A percentile compares a stretch with the other conserved stretches of the same genome.
These are phyloP conservation scores for Plantago major DNA, from an alignment of 257 asterid species.

Conservation along the genomic window DNA sequence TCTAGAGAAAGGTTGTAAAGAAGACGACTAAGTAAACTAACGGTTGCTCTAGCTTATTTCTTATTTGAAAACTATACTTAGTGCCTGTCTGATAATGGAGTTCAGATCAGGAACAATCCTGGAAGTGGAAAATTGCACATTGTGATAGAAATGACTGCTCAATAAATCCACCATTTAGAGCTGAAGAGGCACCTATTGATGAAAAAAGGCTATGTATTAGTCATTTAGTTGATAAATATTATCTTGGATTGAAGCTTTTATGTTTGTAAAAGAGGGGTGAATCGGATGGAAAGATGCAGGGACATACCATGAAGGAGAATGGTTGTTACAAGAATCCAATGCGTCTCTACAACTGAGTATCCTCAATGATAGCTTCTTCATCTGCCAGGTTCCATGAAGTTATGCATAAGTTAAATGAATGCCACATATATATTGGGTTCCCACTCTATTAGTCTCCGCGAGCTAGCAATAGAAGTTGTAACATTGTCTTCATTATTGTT, in stretches of 20 bases:
- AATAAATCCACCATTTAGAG: slow-evolving; percentile 37
- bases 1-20: slow-evolving; percentile 17
- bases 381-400: slow-evolving; percentile 67
- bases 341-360: slow-evolving; percentile 43
- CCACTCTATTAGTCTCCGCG: slow-evolving; percentile 23
- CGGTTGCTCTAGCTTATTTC: slow-evolving; percentile 15
- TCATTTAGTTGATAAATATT: slow-evolving; percentile 14
- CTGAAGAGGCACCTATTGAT: slow-evolving; percentile 34
- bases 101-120: slow-evolving; percentile 2
- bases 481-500: slow-evolving; percentile 4
- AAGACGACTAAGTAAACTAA: slow-evolving; percentile 17
- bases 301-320: slow-evolving; percentile 40
- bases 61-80: slow-evolving; percentile 22
- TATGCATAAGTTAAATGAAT: slow-evolving; percentile 35
- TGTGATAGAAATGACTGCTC: slow-evolving; percentile 28
- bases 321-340: slow-evolving; percentile 37
- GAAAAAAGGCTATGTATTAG: slow-evolving; percentile 24
- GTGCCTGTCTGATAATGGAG: slow-evolving; percentile 15
- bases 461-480: slow-evolving; percentile 12
- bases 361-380: slow-evolving; percentile 62
- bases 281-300: slow-evolving; percentile 22
- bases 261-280: slow-evolving; percentile 22
- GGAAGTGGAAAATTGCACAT: slow-evolving; percentile 22
- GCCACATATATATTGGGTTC: slow-evolving; percentile 19
- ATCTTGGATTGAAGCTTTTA: slow-evolving; percentile 22